Percentiles rank a stretch among this genome's conserved stretches.
These are phyloP conservation scores for Immersiporthe knoxdaviesiana DNA, from an alignment of 2,329 filamentous ascomycete species.

Conservation along the genomic window DNA sequence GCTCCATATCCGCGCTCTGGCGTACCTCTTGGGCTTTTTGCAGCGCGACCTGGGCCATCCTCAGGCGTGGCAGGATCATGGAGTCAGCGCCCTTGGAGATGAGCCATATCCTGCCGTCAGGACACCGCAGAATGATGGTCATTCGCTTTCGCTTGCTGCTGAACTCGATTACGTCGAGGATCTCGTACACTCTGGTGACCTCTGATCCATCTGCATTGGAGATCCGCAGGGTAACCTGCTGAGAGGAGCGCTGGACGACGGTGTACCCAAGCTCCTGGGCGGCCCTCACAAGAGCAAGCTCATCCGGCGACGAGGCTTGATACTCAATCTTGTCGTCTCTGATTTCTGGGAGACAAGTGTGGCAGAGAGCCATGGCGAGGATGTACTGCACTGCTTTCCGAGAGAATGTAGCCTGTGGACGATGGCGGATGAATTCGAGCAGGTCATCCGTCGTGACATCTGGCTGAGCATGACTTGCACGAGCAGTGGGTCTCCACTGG, in stretches of 20 bases:
- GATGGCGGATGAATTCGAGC: slow-evolving; percentile 73
- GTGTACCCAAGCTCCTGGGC: slow-evolving; percentile 84
- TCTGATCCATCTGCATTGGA: slow-evolving; percentile 41
- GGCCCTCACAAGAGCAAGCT: slow-evolving; percentile 81
- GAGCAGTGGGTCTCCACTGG: slow-evolving; percentile 53
- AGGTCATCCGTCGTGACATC: slow-evolving; percentile 72
- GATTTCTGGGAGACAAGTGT: slow-evolving; percentile 85
- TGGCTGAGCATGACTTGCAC: slow-evolving; percentile 55
- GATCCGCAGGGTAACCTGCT: slow-evolving; percentile 62
- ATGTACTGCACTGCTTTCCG: slow-evolving; percentile 81
- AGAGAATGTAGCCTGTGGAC: slow-evolving; percentile 77
- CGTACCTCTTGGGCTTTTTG: slow-evolving; percentile 73
- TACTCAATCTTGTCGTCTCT: slow-evolving; percentile 66
- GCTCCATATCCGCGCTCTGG: slow-evolving; percentile 62
- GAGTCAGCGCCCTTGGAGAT: slow-evolving; percentile 93
- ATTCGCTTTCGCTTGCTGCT: slow-evolving; percentile 88
- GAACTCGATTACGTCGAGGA: slow-evolving; percentile 88
- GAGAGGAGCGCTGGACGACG: slow-evolving; percentile 73
- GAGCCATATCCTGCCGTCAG: slow-evolving; percentile 78
- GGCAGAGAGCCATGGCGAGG: slow-evolving; percentile 82
- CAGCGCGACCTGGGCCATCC: slow-evolving; percentile 71
- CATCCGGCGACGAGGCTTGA: slow-evolving; percentile 88
- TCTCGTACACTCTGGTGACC: slow-evolving; percentile 65
- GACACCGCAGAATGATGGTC: slow-evolving; percentile 86
- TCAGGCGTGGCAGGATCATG: slow-evolving; percentile 76